phyloP scores from a whole-genome alignment of 441 rosid species.

The Erysimum cheiri region DNA sequence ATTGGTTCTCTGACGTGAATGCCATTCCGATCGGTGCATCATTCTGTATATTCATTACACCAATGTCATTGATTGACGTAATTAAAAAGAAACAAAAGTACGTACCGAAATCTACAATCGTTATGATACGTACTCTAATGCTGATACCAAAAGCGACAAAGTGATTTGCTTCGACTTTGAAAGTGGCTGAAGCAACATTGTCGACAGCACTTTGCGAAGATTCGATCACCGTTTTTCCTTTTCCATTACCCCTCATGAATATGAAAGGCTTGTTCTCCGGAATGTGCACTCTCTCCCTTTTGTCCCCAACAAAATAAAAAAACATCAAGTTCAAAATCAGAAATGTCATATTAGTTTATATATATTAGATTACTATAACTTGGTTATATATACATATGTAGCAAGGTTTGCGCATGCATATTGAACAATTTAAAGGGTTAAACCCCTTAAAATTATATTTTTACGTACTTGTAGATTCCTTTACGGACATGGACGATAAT shows the following conservation, averaged over 20 bases:
- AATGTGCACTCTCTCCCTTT: constrained; percentile 76
- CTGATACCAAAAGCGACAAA: constrained; percentile 80
- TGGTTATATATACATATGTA: constrained; percentile 9
- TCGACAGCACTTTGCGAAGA: constrained; percentile 64
- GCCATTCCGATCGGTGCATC: constrained; percentile 89
- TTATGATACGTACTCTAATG: constrained; percentile 59
- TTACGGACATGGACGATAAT: constrained; percentile 80
- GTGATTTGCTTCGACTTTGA: constrained; percentile 63
- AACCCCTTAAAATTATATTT: neutral
- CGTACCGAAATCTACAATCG: neutral
- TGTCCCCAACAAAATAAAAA: neutral
- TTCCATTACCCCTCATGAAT: constrained; percentile 95
- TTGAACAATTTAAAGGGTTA: neutral
- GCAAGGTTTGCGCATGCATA: neutral
- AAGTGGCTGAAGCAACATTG: constrained; percentile 77
- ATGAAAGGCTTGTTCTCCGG: constrained; percentile 73
- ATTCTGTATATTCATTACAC: constrained; percentile 52
- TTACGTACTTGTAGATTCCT: constrained; percentile 72
- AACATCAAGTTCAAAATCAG: constrained; percentile 1
- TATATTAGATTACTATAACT: neutral
- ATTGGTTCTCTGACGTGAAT: constrained; percentile 90
- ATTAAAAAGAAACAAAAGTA: neutral
- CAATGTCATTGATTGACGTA: constrained; percentile 1
- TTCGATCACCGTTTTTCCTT: constrained; percentile 65
- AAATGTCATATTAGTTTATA: neutral